Base-by-base conservation (phyloP, 352 stramenopile species). In the Phytophthora fragariaefolia region DNA sequence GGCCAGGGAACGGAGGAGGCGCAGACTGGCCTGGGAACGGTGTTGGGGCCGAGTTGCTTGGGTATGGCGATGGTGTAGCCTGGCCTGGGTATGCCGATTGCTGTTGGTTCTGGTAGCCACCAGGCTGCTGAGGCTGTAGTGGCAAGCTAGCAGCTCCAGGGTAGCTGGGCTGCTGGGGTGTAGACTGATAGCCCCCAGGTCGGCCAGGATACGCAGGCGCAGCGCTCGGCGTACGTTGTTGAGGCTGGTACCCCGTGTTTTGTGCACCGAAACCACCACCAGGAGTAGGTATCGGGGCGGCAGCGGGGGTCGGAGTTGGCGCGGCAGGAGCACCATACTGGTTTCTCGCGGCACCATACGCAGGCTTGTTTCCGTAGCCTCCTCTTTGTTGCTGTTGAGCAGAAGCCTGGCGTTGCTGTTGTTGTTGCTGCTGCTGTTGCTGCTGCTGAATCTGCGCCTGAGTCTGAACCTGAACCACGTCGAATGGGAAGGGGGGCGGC, bases 401-500 rank as follows among this genome's bases (percentile, higher is more conserved):
- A 24, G 71, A 42, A 46, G 68, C 48, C 32, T 77, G 74, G 13
- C 69, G 73, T 26, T 65, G 73, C 17, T 69, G 69, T 12, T 69
- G 69, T 20, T 83, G 76, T 15, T 85, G 73, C 9, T 83, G 54
- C 36, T 87, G 75, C 43, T 86, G 66, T 7, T 87, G 79, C 23
- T 88, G 81, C 28, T 82, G 73, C 40, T 86, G 72, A 71, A 91
- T 84, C 42, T 85, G 72, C 2, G 84, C 69, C 34, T 92, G 60
- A 4, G 71, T 69, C 23, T 87, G 68, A 27, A 94, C 66, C 54
- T 91, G 83, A 17, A 94, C 74, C 46, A 83, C 74, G 18, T 94
- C 86, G 58, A 98, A 96, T 43, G 92, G 89, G 75, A 94, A 96
- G 23, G 79, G 83, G 45, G 89, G 87, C 23, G 87, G 83, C 57